phyloP scores from a whole-genome alignment of 1,284 basidiomycete species.

The Sanghuangporus baumii region DNA sequence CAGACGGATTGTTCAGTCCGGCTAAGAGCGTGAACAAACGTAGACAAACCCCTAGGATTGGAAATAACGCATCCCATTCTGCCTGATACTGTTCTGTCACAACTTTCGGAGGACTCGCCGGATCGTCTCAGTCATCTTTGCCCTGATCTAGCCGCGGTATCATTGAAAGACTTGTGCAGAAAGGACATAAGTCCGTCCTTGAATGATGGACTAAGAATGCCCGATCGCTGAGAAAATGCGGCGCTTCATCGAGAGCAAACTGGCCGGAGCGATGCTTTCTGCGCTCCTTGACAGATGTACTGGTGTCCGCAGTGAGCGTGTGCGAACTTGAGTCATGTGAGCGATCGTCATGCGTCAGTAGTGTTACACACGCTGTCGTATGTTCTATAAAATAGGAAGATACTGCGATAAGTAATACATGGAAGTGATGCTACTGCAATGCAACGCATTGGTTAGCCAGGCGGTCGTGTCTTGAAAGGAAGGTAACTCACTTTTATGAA shows the following conservation, averaged over 20 bases:
- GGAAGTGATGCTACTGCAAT: background rate
- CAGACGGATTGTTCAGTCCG: background rate
- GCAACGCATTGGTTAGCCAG: background rate
- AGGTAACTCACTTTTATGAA: slow-evolving; percentile 58
- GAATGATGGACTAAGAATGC: background rate
- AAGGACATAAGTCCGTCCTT: background rate
- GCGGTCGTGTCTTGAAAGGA: background rate
- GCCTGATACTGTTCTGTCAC: background rate
- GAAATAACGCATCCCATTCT: background rate
- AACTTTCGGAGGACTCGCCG: background rate
- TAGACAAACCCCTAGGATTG: background rate
- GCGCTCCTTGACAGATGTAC: background rate
- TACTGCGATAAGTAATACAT: background rate
- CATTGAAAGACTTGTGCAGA: background rate
- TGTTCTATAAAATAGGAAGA: background rate
- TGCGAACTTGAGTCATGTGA: too few species aligned
- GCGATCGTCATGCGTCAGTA: background rate
- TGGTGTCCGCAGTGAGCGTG: background rate
- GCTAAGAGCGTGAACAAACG: background rate
- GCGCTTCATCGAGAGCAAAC: background rate
- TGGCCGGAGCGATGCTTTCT: background rate
- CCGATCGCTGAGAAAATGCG: background rate
- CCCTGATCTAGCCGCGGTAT: background rate
- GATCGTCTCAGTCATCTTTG: background rate
- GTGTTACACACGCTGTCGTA: background rate